Percentiles rank a stretch among this genome's conserved stretches.
Conservation (phyloP, 2,329 filamentous ascomycete species). For the Metarhizium anisopliae region DNA sequence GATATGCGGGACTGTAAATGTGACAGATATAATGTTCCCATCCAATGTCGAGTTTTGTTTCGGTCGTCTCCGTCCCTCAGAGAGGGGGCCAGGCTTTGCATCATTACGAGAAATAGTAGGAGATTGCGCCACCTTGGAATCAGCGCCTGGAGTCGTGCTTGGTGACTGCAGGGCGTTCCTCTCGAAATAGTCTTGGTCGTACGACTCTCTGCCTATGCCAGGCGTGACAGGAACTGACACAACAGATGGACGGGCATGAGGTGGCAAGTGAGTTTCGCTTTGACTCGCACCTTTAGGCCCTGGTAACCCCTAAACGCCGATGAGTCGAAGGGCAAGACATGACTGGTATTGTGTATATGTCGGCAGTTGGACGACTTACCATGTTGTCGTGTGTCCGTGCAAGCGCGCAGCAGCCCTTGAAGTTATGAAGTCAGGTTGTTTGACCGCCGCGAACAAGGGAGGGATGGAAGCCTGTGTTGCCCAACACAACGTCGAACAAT, state of each 20-base stretch:
- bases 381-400: too few species aligned
- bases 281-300: background rate
- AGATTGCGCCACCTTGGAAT: too few species aligned
- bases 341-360: too few species aligned
- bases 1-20: constrained; percentile 3
- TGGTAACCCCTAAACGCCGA: background rate
- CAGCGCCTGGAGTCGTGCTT: background rate
- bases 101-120: background rate
- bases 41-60: background rate
- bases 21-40: constrained; percentile 1
- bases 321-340: background rate
- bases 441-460: too few species aligned
- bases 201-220: constrained; percentile 4
- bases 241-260: constrained; percentile 3
- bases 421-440: too few species aligned
- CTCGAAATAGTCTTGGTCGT: constrained; percentile 5
- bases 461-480: too few species aligned
- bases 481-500: too few species aligned
- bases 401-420: too few species aligned
- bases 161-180: background rate
- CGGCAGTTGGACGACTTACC: too few species aligned
- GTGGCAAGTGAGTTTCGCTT: constrained; percentile 3
- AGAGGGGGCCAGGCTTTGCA: background rate
- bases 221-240: constrained; percentile 5
- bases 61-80: background rate